Conservation (phyloP, 2,329 filamentous ascomycete species). For the Eutypa lata region DNA sequence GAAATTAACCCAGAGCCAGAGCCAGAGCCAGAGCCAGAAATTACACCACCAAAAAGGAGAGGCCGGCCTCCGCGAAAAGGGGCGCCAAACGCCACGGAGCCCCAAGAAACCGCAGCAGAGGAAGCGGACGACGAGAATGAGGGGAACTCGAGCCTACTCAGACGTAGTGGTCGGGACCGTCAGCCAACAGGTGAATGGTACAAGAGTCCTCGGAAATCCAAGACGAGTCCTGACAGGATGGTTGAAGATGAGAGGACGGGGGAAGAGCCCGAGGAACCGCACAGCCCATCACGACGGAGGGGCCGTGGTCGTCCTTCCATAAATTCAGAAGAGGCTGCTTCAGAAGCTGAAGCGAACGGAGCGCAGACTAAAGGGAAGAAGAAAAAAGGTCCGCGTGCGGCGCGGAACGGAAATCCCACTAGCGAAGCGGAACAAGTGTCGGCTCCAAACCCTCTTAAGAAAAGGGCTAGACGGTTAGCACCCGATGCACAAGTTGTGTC, state of each 20-base stretch:
- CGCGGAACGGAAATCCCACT: conserved; percentile 1
- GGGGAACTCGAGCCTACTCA: conserved; percentile 21
- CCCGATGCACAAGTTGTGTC: background rate
- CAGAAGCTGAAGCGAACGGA: background rate
- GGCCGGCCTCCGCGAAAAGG: conserved; percentile 12
- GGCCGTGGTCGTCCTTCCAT: background rate
- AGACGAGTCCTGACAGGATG: conserved; percentile 1
- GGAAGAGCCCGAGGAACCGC: background rate
- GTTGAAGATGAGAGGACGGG: background rate
- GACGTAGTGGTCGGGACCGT: conserved; percentile 20
- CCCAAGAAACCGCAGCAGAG: conserved; percentile 17
- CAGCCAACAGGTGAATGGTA: conserved; percentile 5
- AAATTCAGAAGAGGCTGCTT: background rate
- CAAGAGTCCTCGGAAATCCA: conserved; percentile 1
- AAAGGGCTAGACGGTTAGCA: conserved; percentile 6
- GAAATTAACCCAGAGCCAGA: conserved; percentile 4
- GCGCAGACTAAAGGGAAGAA: conserved; percentile 6
- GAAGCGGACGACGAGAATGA: conserved; percentile 29
- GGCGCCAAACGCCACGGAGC: conserved; percentile 4
- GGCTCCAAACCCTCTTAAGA: conserved; percentile 1
- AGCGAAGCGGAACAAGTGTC: background rate
- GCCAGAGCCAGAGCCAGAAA: conserved; percentile 1
- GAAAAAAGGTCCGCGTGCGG: conserved; percentile 10
- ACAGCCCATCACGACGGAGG: background rate
- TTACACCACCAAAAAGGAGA: conserved; percentile 6